Conservation (phyloP, 805 yeast species). For the Wickerhamiella sergipiensis region DNA sequence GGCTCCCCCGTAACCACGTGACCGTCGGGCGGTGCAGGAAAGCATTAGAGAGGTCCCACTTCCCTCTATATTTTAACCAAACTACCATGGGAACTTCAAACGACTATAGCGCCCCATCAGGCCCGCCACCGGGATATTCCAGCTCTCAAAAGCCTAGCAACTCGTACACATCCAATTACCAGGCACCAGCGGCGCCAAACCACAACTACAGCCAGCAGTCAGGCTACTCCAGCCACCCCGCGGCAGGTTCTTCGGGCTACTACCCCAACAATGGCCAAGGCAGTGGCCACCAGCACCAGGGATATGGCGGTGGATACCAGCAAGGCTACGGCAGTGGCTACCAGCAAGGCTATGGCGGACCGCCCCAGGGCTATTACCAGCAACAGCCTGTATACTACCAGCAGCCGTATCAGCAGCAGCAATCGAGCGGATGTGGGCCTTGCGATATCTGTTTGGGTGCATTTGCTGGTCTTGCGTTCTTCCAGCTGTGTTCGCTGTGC, state of each 20-base stretch:
- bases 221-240: background rate
- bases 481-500: background rate
- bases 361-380: background rate
- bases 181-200: background rate
- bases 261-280: background rate
- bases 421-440: background rate
- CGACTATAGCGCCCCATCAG: background rate
- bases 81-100: background rate
- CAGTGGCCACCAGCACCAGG: background rate
- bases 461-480: background rate
- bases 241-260: background rate
- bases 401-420: background rate
- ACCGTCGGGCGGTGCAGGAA: too few species aligned
- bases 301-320: conserved; percentile 1
- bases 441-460: background rate
- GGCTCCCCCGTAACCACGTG: background rate
- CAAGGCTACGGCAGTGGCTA: background rate
- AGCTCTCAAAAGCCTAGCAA: background rate
- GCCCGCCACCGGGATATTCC: background rate
- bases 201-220: background rate
- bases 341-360: background rate
- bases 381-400: conserved; percentile 4
- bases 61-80: background rate
- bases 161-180: background rate
- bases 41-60: background rate